phyloP scores from a whole-genome alignment of 2,329 filamentous ascomycete genomes.

The Venturia effusa region DNA sequence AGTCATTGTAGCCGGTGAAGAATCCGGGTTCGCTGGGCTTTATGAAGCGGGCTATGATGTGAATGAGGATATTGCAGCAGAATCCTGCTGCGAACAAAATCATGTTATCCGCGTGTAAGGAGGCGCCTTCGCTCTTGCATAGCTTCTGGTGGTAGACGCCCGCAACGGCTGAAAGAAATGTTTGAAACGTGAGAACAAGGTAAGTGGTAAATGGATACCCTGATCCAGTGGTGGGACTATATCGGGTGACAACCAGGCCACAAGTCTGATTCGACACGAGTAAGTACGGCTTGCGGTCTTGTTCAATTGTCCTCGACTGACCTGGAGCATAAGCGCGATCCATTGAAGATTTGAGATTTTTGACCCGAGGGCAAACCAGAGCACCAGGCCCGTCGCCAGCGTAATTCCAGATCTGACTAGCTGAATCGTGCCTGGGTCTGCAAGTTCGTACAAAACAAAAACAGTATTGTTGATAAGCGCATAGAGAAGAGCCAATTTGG shows the following conservation, averaged over 20 bases:
- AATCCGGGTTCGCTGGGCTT: constrained; percentile 21
- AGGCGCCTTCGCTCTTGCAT: constrained; percentile 22
- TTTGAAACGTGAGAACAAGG: constrained; percentile 23
- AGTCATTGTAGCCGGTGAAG: constrained; percentile 14
- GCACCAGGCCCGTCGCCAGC: constrained; percentile 23
- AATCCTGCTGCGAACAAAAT: constrained; percentile 22
- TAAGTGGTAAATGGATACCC: constrained; percentile 22
- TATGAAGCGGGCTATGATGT: constrained; percentile 22
- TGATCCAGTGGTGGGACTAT: constrained; percentile 19
- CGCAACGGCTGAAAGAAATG: constrained; percentile 22
- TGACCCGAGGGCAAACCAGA: constrained; percentile 19
- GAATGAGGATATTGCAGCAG: constrained; percentile 14
- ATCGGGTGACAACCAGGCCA: constrained; percentile 23
- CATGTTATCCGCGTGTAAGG: constrained; percentile 25
- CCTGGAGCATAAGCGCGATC: constrained; percentile 24
- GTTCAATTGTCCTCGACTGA: constrained; percentile 7
- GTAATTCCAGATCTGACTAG: constrained; percentile 24
- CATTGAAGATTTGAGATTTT: constrained; percentile 23
- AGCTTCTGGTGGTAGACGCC: constrained; percentile 27
- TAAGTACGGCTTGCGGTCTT: neutral
- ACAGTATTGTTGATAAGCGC: constrained; percentile 26
- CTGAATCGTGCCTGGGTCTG: constrained; percentile 24
- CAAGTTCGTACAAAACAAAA: constrained; percentile 23
- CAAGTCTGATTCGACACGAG: constrained; percentile 16
- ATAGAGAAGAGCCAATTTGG: constrained; percentile 24